These are phyloP conservation scores for Stenogyne calaminthoides DNA, from an alignment of 305 asterid genomes.

Conservation along the genomic window DNA sequence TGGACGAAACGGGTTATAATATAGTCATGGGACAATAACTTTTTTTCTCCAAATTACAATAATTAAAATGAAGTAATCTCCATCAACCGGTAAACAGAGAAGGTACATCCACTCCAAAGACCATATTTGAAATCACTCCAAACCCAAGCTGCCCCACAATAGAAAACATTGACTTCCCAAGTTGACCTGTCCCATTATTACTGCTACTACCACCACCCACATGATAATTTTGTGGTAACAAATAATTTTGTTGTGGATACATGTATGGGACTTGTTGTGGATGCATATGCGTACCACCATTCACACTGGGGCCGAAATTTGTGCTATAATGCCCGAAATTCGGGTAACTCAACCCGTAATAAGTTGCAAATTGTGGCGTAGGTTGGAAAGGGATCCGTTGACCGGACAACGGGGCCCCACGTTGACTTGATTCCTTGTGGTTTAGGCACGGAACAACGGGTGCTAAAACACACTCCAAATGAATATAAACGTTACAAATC, in stretches of 20 bases:
- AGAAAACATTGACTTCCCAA: constrained; percentile 39
- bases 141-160: constrained; percentile 39
- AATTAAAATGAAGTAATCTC: neutral
- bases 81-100: neutral
- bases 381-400: constrained; percentile 39
- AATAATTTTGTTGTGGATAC: constrained; percentile 19
- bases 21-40: too few species aligned
- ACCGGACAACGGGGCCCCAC: constrained; percentile 27
- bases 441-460: constrained; percentile 30
- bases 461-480: constrained; percentile 41
- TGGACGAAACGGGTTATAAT: too few species aligned
- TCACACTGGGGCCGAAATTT: constrained; percentile 1
- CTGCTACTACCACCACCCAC: neutral
- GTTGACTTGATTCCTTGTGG: constrained; percentile 4
- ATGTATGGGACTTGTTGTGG: neutral
- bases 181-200: constrained; percentile 15
- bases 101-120: constrained; percentile 35
- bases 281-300: neutral
- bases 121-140: constrained; percentile 38
- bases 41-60: neutral
- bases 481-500: constrained; percentile 39
- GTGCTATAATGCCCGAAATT: neutral
- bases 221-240: constrained; percentile 10
- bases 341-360: constrained; percentile 8
- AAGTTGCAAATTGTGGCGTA: constrained; percentile 30